Evolutionary conservation across 768 basidiomycete species (phyloP).

Genomic region (Gloeophyllum trabeum): DNA sequence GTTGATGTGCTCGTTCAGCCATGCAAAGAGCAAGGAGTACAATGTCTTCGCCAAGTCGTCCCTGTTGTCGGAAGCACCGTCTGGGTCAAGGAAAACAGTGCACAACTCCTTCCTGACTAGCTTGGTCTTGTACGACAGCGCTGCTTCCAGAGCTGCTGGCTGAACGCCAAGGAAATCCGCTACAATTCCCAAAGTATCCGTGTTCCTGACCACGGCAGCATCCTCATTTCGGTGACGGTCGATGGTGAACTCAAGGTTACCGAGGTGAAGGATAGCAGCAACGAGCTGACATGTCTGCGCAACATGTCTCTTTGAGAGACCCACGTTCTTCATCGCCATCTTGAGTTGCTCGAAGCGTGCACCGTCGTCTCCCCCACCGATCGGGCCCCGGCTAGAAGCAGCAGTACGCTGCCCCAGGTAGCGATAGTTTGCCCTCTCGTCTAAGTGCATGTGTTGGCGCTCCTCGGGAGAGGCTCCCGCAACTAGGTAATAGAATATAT

Average conservation of each 20-base stretch:
- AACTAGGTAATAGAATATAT: conserved; percentile 95
- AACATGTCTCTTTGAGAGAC: conserved; percentile 88
- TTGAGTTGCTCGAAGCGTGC: conserved; percentile 89
- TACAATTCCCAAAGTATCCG: conserved; percentile 70
- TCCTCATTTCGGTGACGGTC: conserved; percentile 82
- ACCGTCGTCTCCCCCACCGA: conserved; percentile 69
- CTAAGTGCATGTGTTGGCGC: conserved; percentile 74
- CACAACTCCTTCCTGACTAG: conserved; percentile 94
- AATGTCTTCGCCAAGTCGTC: conserved; percentile 92
- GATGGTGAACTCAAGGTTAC: conserved; percentile 86
- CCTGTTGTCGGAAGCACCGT: conserved; percentile 85
- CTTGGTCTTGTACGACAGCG: conserved; percentile 86
- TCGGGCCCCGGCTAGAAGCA: conserved; percentile 27
- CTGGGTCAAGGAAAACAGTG: conserved; percentile 90
- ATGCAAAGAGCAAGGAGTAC: conserved; percentile 90
- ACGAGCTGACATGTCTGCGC: conserved; percentile 92
- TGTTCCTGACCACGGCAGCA: conserved; percentile 84
- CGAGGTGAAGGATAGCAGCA: conserved; percentile 92
- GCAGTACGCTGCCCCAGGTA: conserved; percentile 67
- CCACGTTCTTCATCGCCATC: conserved; percentile 85
- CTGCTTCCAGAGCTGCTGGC: conserved; percentile 57
- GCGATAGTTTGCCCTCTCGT: conserved; percentile 72
- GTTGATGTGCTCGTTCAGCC: conserved; percentile 95
- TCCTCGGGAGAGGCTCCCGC: conserved; percentile 87
- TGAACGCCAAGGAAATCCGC: conserved; percentile 88